Conservation (phyloP, 352 stramenopile genomes). For the Pilasporangium apinafurcum region DNA sequence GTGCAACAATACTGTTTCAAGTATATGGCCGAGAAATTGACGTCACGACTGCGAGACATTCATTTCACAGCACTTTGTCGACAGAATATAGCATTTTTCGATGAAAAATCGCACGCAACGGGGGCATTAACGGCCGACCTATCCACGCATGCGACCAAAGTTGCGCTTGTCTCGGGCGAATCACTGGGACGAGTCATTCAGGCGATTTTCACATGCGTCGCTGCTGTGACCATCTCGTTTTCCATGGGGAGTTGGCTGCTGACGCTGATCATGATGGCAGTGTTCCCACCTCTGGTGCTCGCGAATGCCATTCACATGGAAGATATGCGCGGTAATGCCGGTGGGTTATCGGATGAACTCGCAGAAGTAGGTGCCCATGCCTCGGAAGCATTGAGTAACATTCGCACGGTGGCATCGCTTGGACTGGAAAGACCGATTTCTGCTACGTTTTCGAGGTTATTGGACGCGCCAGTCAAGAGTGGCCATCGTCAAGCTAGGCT, state of each 20-base stretch:
- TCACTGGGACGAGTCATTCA: conserved; percentile 38
- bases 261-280: conserved; percentile 9
- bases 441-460: conserved; percentile 18
- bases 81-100: conserved; percentile 67
- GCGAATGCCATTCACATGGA: conserved; percentile 19
- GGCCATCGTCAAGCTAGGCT: conserved; percentile 14
- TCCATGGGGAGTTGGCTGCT: conserved; percentile 9
- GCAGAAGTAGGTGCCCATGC: conserved; percentile 28
- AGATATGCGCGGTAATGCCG: conserved; percentile 6
- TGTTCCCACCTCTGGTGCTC: conserved; percentile 10
- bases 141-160: conserved; percentile 38
- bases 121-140: conserved; percentile 49
- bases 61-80: conserved; percentile 39
- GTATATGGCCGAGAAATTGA: conserved; percentile 45
- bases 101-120: conserved; percentile 33
- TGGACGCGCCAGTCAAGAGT: conserved; percentile 13
- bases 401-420: conserved; percentile 26
- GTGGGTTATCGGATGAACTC: conserved; percentile 13
- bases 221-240: conserved; percentile 12
- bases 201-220: conserved; percentile 27
- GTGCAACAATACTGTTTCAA: conserved; percentile 40
- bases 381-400: conserved; percentile 35
- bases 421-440: conserved; percentile 21
- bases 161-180: conserved; percentile 29
- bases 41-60: conserved; percentile 32